phyloP scores from a whole-genome alignment of 495 filamentous ascomycete genomes.

The Xylaria castorea region DNA sequence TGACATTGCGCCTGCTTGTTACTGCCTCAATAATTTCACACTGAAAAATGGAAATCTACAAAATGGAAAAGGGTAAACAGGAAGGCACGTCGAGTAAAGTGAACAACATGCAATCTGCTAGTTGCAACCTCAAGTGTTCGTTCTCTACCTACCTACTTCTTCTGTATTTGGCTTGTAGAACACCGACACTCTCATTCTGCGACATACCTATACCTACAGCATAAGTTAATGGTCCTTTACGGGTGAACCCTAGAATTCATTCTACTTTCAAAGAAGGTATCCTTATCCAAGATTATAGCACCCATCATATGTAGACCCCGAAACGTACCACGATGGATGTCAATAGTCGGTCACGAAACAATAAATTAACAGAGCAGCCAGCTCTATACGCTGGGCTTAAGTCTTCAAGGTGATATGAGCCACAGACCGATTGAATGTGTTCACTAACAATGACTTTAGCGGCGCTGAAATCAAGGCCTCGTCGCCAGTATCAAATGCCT shows the following conservation, averaged over 20 bases:
- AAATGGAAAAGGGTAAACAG: neutral
- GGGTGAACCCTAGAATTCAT: neutral
- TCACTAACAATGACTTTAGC: conserved; percentile 4
- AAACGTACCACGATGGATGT: neutral
- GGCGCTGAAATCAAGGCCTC: no score
- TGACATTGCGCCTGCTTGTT: neutral
- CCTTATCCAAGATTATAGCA: neutral
- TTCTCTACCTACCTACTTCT: no score
- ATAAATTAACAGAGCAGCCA: neutral
- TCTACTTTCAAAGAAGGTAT: neutral
- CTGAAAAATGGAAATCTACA: neutral
- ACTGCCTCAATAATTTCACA: no score
- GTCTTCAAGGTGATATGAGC: neutral
- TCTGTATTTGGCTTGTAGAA: neutral
- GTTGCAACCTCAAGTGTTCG: neutral
- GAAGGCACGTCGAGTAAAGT: neutral
- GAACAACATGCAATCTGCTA: neutral
- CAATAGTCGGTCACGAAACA: neutral
- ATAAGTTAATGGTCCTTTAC: neutral
- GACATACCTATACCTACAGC: neutral
- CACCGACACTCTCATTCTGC: neutral
- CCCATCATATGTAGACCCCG: neutral
- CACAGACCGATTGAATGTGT: neutral
- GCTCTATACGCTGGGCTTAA: neutral
- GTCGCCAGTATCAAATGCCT: neutral